phyloP scores from a whole-genome alignment of 306 rosid species.

The Psophocarpus tetragonolobus region DNA sequence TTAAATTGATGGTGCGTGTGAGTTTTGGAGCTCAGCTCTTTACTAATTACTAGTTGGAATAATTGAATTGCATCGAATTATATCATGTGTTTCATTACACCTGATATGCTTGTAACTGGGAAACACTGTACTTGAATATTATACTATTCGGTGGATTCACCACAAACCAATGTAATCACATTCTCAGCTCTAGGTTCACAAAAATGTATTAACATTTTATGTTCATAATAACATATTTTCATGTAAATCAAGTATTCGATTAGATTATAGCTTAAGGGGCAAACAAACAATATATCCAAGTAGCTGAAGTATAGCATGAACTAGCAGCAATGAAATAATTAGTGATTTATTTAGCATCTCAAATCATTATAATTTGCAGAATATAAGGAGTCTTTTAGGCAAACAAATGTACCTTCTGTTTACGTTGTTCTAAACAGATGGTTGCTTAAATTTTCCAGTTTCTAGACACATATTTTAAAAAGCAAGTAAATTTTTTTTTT shows the following conservation, averaged over 20 bases:
- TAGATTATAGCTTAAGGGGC: background rate
- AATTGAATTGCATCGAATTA: too few species aligned
- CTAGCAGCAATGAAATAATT: background rate
- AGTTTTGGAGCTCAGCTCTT: conserved; percentile 48
- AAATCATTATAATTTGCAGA: background rate
- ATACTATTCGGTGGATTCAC: background rate
- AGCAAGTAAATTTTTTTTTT: too few species aligned
- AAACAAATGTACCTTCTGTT: background rate
- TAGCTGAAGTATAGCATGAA: background rate
- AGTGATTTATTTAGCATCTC: background rate
- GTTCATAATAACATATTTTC: background rate
- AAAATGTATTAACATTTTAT: background rate
- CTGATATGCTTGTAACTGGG: background rate
- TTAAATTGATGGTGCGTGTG: conserved; percentile 27
- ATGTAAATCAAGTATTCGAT: background rate
- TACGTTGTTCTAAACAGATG: background rate
- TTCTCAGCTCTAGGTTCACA: background rate
- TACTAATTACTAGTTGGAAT: background rate
- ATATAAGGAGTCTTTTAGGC: background rate
- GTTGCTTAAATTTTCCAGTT: background rate
- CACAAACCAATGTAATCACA: background rate
- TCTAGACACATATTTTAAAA: background rate
- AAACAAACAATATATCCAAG: background rate
- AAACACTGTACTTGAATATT: background rate
- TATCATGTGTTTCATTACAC: background rate